These are phyloP conservation scores for Saprolegnia diclina DNA, from an alignment of 352 stramenopile species.

Conservation along the genomic window DNA sequence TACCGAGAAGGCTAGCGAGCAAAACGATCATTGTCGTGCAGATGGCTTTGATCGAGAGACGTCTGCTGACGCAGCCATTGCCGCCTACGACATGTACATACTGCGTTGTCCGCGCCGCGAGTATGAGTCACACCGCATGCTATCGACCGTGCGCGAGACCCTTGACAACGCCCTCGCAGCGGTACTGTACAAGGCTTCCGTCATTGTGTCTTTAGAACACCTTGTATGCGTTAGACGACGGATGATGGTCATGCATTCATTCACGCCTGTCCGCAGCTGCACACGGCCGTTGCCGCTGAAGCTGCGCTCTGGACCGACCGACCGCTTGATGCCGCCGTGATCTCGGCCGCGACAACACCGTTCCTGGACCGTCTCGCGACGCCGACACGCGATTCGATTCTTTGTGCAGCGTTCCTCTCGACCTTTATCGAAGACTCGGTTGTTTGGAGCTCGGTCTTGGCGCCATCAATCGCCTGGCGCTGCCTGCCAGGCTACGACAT, in stretches of 20 bases:
- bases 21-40: too few relatives aligned
- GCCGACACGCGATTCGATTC: constrained; percentile 53
- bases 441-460: constrained; percentile 46
- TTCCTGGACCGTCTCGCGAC: constrained; percentile 57
- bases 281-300: constrained; percentile 34
- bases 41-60: not conserved
- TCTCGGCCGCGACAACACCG: constrained; percentile 33
- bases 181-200: constrained; percentile 29
- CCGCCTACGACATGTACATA: not conserved
- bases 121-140: not conserved
- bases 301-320: constrained; percentile 33
- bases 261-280: constrained; percentile 47
- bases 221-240: constrained; percentile 33
- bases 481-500: constrained; percentile 73
- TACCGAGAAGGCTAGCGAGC: too few relatives aligned
- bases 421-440: constrained; percentile 58
- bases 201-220: constrained; percentile 45
- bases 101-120: too few relatives aligned
- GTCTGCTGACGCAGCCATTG: not conserved
- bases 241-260: constrained; percentile 52
- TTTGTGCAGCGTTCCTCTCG: constrained; percentile 60
- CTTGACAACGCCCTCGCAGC: not conserved
- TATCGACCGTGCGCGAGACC: not conserved
- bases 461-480: constrained; percentile 53
- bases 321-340: constrained; percentile 31